A percentile compares a stretch with the other conserved stretches of the same genome.
Evolutionary conservation across 1,139 yeast species (phyloP).

Genomic region (Pneumocystis canis): DNA sequence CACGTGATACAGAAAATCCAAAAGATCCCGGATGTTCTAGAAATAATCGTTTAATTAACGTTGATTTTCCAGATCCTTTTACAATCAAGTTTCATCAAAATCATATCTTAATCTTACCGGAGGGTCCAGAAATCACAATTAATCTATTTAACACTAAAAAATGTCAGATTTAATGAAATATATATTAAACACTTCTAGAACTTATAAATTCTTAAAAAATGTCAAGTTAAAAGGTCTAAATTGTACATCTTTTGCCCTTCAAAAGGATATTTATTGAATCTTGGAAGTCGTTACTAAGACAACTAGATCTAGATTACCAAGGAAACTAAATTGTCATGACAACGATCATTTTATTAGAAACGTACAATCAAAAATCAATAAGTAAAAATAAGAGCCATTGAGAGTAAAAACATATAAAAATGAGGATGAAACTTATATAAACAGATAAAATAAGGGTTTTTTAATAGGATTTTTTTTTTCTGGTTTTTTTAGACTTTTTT

Average conservation of each 20-base stretch:
- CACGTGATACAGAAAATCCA: conserved; percentile 76
- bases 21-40: conserved; percentile 78
- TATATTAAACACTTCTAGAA: too few relatives aligned
- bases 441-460: too few relatives aligned
- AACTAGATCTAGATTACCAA: too few relatives aligned
- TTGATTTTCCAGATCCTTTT: conserved; percentile 68
- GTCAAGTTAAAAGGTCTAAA: too few relatives aligned
- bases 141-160: conserved; percentile 40
- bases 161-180: not conserved
- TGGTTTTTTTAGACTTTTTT: too few relatives aligned
- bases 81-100: not conserved
- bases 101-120: conserved; percentile 35
- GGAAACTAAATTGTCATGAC: not conserved
- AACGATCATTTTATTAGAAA: not conserved
- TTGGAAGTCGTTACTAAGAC: not conserved
- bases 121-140: conserved; percentile 90
- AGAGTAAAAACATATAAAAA: too few relatives aligned
- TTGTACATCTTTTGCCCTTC: too few relatives aligned
- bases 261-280: not conserved
- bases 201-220: too few relatives aligned
- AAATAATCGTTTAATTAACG: conserved; percentile 73
- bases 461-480: too few relatives aligned
- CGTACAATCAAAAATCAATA: not conserved
- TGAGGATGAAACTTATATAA: too few relatives aligned
- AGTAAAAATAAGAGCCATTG: too few relatives aligned